Evolutionary conservation across 2,329 filamentous ascomycete genomes (phyloP).

Genomic region (Ophiocordyceps camponoti-floridani): DNA sequence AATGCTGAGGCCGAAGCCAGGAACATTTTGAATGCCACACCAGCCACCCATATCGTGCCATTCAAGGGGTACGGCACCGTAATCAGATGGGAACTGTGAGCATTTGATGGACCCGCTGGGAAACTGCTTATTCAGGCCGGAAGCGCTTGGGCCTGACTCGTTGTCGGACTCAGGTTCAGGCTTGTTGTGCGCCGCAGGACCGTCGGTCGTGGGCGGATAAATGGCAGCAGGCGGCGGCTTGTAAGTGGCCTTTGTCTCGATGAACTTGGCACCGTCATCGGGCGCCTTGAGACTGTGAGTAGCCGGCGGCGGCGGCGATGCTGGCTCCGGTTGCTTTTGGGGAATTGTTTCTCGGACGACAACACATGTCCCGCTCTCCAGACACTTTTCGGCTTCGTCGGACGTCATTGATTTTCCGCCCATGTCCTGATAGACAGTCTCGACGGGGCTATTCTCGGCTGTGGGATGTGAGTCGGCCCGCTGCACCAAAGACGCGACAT

Average conservation of each 20-base stretch:
- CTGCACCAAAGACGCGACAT: constrained; percentile 16
- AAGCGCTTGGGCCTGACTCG: constrained; percentile 5
- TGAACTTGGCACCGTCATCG: constrained; percentile 27
- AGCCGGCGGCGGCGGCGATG: neutral
- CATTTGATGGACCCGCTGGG: constrained; percentile 59
- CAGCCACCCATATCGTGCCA: constrained; percentile 59
- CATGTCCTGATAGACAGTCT: constrained; percentile 50
- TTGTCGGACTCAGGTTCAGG: constrained; percentile 10
- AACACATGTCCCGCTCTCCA: constrained; percentile 53
- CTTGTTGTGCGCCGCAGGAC: constrained; percentile 2
- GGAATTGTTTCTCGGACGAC: constrained; percentile 34
- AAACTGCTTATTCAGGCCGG: constrained; percentile 50
- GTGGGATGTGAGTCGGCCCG: constrained; percentile 9
- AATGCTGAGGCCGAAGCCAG: constrained; percentile 26
- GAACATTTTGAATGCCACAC: constrained; percentile 56
- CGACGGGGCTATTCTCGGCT: constrained; percentile 29
- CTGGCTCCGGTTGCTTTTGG: too few species aligned
- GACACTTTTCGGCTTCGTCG: constrained; percentile 50
- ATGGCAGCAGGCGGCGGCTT: constrained; percentile 5
- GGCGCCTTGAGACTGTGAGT: constrained; percentile 13
- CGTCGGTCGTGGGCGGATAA: constrained; percentile 3
- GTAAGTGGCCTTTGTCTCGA: constrained; percentile 21
- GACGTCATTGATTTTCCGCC: constrained; percentile 43
- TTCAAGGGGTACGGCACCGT: constrained; percentile 56
- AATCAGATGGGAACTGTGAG: constrained; percentile 55